Conservation (phyloP, 1,284 basidiomycete species). For the Trichosporon sp. region DNA sequence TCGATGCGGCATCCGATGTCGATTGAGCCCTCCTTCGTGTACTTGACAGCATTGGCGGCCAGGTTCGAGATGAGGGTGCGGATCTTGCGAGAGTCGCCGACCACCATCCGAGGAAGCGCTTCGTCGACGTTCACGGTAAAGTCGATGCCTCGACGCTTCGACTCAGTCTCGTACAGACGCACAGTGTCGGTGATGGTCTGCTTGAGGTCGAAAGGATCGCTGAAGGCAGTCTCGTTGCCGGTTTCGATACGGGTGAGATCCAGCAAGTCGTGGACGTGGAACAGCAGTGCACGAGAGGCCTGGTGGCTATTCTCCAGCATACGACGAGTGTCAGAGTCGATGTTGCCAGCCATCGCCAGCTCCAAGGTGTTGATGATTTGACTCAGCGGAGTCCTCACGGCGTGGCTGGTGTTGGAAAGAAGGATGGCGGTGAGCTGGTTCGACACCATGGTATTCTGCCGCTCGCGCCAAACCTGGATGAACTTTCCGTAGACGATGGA, state of each 20-base stretch:
- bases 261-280: slow-evolving; percentile 79
- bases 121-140: slow-evolving; percentile 59
- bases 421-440: slow-evolving; percentile 74
- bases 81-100: slow-evolving; percentile 70
- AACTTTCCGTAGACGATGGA: slow-evolving; percentile 68
- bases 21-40: slow-evolving; percentile 63
- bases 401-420: slow-evolving; percentile 82
- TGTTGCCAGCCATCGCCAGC: slow-evolving; percentile 70
- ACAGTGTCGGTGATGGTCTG: slow-evolving; percentile 66
- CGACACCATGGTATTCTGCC: slow-evolving; percentile 61
- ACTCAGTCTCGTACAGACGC: slow-evolving; percentile 58
- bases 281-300: slow-evolving; percentile 72
- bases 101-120: slow-evolving; percentile 56
- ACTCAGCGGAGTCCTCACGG: slow-evolving; percentile 54
- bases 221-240: slow-evolving; percentile 71
- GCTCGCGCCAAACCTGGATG: slow-evolving; percentile 76
- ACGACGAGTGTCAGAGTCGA: slow-evolving; percentile 71
- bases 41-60: slow-evolving; percentile 79
- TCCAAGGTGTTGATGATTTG: slow-evolving; percentile 67
- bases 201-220: slow-evolving; percentile 72
- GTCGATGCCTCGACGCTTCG: slow-evolving; percentile 59
- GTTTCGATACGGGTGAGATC: slow-evolving; percentile 77
- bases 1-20: slow-evolving; percentile 55
- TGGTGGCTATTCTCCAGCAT: slow-evolving; percentile 73
- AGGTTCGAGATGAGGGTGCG: slow-evolving; percentile 75